Evolutionary conservation across 1,284 basidiomycete genomes (phyloP), one percentile per base, ranked within the genome.

Genomic region (Thelephora terrestris): DNA sequence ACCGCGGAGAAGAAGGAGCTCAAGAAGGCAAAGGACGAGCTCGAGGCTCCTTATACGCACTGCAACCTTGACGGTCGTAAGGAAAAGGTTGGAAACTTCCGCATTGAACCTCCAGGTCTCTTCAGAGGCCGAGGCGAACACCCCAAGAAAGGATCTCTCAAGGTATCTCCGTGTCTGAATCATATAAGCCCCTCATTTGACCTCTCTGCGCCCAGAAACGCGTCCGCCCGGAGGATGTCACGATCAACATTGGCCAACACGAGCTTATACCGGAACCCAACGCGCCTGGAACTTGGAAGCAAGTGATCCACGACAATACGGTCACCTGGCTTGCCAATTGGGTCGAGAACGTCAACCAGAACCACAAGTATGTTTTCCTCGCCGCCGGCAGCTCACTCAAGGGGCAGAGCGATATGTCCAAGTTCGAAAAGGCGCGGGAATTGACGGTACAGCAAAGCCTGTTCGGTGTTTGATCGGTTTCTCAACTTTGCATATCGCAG

Each of bases 81-180:
- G 67, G 96, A 99, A 71, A 97, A 96, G 65, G 82, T 97, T 47
- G 96, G 96, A 49, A 99, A 99, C 71, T 98, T 99, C 74, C 81
- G 93, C 56, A 85, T 98, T 45, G 96, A 99, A 75, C 96, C 96
- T 61, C 96, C 96, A 17, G 92, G 93, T 38, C 72, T 99, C 39
- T 99, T 99, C 71, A 77, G 95, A 66, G 96, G 96, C 51, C 93
- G 96, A 56, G 96, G 96, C 51, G 92, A 97, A 59, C 96, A 99
- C 67, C 96, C 96, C 1, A 94, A 90, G 74, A 98, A 97, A 65
- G 96, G 96, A 21, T 85, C 85, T 46, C 75, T 98, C 53, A 99
- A 99, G 78, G 91, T 92, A 58, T 57, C 66, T 59, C 7, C 27
- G 16, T 16, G 29, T 21, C 32, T 37, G n/a, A 17, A 32, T 23